Conservation (phyloP, 106 monocot species). For the Platanthera guangdongensis region DNA sequence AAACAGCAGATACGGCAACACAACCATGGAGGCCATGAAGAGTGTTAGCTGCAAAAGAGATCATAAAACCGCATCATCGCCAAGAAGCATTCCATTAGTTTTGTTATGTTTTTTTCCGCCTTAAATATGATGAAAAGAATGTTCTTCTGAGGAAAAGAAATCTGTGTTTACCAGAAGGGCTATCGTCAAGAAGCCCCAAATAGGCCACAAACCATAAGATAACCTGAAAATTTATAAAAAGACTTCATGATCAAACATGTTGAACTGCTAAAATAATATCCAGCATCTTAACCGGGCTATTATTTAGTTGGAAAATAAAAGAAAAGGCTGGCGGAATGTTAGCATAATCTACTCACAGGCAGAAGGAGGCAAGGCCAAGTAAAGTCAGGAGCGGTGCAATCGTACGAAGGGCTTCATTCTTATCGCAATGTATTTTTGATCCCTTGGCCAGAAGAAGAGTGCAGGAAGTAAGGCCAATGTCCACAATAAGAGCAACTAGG, state of each 20-base stretch:
- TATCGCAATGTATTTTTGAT: slow-evolving; percentile 7
- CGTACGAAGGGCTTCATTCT: slow-evolving; percentile 7
- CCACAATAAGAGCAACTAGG: slow-evolving; percentile 3
- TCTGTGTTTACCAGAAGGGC: slow-evolving; percentile 13
- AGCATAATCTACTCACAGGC: slow-evolving; percentile 10
- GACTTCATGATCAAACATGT: neutral
- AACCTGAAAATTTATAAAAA: slow-evolving; percentile 10
- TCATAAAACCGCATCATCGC: neutral
- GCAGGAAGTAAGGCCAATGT: slow-evolving; percentile 2
- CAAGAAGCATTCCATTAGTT: neutral
- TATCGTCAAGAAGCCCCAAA: slow-evolving; percentile 17
- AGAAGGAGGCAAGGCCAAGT: slow-evolving; percentile 17
- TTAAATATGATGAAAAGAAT: neutral
- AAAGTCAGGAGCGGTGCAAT: slow-evolving; percentile 5
- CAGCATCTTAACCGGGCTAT: neutral
- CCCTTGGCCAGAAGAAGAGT: neutral
- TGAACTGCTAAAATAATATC: no score
- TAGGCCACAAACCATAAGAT: slow-evolving; percentile 22
- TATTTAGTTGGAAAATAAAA: neutral
- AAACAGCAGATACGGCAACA: slow-evolving; percentile 14
- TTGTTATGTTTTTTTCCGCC: neutral
- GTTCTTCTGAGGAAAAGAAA: neutral
- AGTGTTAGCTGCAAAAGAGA: slow-evolving; percentile 15
- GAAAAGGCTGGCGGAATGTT: neutral
- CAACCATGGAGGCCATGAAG: slow-evolving; percentile 16